phyloP scores from a whole-genome alignment of 1,139 yeast genomes.

The Kluyveromyces sp. region DNA sequence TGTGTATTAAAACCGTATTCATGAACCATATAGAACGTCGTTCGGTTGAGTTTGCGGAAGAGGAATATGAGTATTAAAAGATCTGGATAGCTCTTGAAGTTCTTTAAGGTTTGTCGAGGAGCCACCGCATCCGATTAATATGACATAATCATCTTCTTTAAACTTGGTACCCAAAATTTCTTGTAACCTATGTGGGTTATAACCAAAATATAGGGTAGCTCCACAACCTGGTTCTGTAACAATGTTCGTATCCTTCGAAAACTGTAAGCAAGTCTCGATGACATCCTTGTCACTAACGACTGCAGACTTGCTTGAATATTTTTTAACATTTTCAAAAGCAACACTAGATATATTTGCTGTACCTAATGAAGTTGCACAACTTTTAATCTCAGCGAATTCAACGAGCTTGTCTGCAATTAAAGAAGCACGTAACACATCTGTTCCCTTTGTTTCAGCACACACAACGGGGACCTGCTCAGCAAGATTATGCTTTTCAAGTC shows the following conservation, averaged over 20 bases:
- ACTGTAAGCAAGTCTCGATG: constrained; percentile 41
- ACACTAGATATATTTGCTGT: constrained; percentile 46
- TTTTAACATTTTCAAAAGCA: constrained; percentile 38
- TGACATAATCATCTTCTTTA: constrained; percentile 41
- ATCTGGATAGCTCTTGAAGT: neutral
- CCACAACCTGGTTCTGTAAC: constrained; percentile 75
- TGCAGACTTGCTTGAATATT: constrained; percentile 36
- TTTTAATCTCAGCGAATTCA: constrained; percentile 38
- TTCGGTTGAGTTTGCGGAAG: no score
- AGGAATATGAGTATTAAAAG: neutral
- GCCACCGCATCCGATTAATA: constrained; percentile 63
- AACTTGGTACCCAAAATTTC: constrained; percentile 30
- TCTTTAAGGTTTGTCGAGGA: constrained; percentile 38
- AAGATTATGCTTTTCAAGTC: constrained; percentile 39
- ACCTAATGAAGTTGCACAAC: constrained; percentile 57
- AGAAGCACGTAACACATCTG: constrained; percentile 49
- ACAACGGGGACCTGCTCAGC: constrained; percentile 38
- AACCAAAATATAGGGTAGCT: constrained; percentile 51
- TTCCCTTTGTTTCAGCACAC: constrained; percentile 54
- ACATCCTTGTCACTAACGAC: constrained; percentile 52
- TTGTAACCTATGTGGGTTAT: constrained; percentile 34
- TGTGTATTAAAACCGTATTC: no score
- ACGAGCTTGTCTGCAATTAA: constrained; percentile 41
- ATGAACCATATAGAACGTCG: no score
- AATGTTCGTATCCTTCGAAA: constrained; percentile 41